phyloP scores from a whole-genome alignment of 345 rosid genomes.

The rapeseed (Brassica napus) region DNA sequence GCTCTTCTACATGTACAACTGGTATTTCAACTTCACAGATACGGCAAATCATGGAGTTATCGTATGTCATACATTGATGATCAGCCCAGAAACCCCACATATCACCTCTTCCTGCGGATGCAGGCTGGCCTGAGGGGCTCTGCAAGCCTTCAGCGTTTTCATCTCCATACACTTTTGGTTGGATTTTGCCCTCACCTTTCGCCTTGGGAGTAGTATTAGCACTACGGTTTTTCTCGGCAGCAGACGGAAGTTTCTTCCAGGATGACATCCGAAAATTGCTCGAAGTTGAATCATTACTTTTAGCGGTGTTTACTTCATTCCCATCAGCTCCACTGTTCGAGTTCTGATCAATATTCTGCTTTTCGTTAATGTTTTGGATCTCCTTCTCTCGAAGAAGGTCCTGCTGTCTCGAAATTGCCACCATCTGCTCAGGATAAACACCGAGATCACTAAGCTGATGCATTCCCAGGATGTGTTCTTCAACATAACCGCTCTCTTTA shows the following conservation, averaged over 20 bases:
- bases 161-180: constrained; percentile 46
- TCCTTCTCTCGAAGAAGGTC: constrained; percentile 47
- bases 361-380: constrained; percentile 43
- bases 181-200: constrained; percentile 49
- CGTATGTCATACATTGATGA: constrained; percentile 60
- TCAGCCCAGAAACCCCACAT: constrained; percentile 75
- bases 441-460: constrained; percentile 93
- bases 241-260: constrained; percentile 92
- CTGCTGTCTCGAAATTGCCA: constrained; percentile 60
- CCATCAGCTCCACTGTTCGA: constrained; percentile 41
- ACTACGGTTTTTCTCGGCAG: constrained; percentile 63
- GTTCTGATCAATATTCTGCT: constrained; percentile 46
- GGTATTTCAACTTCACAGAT: constrained; percentile 99
- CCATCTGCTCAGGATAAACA: constrained; percentile 77
- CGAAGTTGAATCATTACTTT: constrained; percentile 72
- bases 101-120: constrained; percentile 50
- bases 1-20: constrained; percentile 96
- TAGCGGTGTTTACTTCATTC: constrained; percentile 64
- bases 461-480: constrained; percentile 71
- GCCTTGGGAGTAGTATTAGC: constrained; percentile 54
- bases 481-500: constrained; percentile 85
- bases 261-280: constrained; percentile 88
- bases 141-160: constrained; percentile 48
- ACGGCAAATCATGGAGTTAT: constrained; percentile 91
- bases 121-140: constrained; percentile 54